Conservation (phyloP, 176 grass and related monocot species). For the Alloteropsis semialata region DNA sequence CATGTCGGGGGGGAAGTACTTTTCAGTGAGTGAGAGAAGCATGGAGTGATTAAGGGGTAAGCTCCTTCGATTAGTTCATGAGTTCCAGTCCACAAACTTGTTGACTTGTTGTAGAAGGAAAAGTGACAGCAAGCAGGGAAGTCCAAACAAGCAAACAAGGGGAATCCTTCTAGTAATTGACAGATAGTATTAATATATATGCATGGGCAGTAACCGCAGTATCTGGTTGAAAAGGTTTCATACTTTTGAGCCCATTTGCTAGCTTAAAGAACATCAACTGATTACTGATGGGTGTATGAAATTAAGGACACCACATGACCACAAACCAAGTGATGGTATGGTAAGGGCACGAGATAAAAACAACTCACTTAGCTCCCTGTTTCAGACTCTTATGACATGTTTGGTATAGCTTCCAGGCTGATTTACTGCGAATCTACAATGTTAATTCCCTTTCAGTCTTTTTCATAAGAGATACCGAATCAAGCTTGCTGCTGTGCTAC, state of each 20-base stretch:
- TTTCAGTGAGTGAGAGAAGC: neutral
- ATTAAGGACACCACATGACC: no score
- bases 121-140: neutral
- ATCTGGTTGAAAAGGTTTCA: constrained; percentile 15
- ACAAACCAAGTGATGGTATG: no score
- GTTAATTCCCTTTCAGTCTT: no score
- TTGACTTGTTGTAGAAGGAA: neutral
- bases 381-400: no score
- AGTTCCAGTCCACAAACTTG: neutral
- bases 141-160: neutral
- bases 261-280: no score
- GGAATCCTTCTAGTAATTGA: neutral
- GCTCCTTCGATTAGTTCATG: neutral
- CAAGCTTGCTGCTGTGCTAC: no score
- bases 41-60: neutral
- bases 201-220: neutral
- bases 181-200: neutral
- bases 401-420: no score
- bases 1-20: neutral
- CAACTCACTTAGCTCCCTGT: no score
- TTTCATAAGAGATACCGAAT: no score
- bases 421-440: no score
- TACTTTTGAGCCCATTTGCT: neutral
- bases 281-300: no score
- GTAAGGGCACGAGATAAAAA: no score